A percentile compares a stretch with the other conserved stretches of the same genome.
Conservation (phyloP, 2,329 filamentous ascomycete species). For the Didymosphaeria variabile region DNA sequence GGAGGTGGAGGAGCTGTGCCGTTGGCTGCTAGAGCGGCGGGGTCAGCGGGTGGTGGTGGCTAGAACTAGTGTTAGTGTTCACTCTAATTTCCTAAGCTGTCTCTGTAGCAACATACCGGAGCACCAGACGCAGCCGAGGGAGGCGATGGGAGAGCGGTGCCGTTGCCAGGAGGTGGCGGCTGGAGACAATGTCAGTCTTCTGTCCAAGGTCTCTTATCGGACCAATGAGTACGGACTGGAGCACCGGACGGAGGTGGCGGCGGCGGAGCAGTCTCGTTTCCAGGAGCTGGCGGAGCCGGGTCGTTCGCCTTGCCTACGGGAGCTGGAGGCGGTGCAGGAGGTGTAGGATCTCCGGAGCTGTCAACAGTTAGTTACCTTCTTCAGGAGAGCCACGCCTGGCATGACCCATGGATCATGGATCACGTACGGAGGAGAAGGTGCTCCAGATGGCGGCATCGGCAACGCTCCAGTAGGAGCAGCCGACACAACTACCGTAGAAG, state of each 20-base stretch:
- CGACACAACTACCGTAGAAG: neutral
- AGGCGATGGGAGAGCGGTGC: neutral
- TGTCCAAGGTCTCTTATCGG: neutral
- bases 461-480: neutral
- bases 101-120: neutral
- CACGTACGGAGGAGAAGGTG: neutral
- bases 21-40: neutral
- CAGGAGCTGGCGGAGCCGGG: neutral
- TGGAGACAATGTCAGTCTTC: neutral
- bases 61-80: neutral
- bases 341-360: too few species aligned
- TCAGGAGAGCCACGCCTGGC: too few species aligned
- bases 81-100: too few species aligned
- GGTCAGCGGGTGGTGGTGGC: neutral
- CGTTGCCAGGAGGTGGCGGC: neutral
- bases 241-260: neutral
- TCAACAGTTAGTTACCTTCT: too few species aligned
- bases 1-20: neutral
- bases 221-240: neutral
- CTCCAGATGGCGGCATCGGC: neutral
- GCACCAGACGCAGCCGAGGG: neutral
- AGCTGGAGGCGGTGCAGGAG: neutral
- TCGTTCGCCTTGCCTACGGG: too few species aligned
- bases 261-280: neutral
- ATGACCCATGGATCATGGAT: neutral